Evolutionary conservation across 257 asterid species (phyloP), one percentile per base, ranked within the genome.

Genomic region (Leptodermis oblonga): DNA sequence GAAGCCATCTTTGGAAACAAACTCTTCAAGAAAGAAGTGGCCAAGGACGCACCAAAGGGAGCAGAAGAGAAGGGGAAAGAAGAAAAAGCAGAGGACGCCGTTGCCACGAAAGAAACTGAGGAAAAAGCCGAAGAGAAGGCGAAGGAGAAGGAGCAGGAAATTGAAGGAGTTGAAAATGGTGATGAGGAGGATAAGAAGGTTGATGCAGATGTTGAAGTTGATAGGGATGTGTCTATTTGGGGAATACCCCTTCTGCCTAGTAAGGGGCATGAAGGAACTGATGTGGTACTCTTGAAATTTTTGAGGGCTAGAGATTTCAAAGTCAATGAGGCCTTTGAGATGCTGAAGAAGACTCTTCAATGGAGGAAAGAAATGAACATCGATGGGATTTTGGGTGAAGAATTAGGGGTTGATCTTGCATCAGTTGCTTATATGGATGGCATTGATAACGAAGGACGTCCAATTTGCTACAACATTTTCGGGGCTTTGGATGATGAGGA

Each of bases 231-330:
- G 20, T 90, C 93, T 4, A 83, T 90, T 51, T 90, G 93, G 95
- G 93, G 95, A 7, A 82, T 87, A 0, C 91, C 91, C 1, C 88
- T 90, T 39, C 51, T 86, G 74, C 87, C 89, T 20, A 81, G 90
- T 59, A 79, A 80, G 52, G 90, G 90, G 34, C 69, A 82, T 42
- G 91, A 83, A 22, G 69, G 81, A 15, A 83, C 93, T 9, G 82
- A 86, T 68, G 87, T 88, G n/a, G 79, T 88, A 53, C 86, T 90
- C 36, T 59, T 90, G 79, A 90, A 90, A 30, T 90, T 87, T 78
- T 53, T 90, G 73, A 71, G 92, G 73, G 97, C 97, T 1, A 81
- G 97, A 61, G 97, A 90, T 7, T 90, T 87, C 78, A 90, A 84
- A 37, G 89, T 82, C 51, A 74, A 70, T 11, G 95, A 90, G 26